Evolutionary conservation across 1,284 basidiomycete genomes (phyloP).

Genomic region (Ceratobasidium sp.): DNA sequence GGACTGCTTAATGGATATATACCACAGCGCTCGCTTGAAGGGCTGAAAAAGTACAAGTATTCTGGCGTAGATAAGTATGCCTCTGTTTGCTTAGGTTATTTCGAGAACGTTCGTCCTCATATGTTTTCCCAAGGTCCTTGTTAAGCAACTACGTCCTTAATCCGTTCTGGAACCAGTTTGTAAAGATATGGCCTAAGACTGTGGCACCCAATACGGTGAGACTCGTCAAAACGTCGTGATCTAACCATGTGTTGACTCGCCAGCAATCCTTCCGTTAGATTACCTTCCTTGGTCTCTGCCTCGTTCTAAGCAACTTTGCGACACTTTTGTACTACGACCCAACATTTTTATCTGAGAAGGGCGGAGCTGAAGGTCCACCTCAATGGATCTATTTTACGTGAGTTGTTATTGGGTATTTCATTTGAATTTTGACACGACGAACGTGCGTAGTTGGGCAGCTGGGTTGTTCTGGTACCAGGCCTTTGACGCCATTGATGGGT

Average conservation of each 20-base stretch:
- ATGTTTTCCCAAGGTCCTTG: slow-evolving; percentile 62
- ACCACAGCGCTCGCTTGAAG: slow-evolving; percentile 53
- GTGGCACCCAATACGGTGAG: slow-evolving; percentile 92
- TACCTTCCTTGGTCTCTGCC: slow-evolving; percentile 79
- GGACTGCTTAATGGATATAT: slow-evolving; percentile 44
- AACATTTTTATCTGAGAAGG: slow-evolving; percentile 70
- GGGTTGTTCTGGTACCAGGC: slow-evolving; percentile 94
- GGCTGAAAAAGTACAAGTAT: slow-evolving; percentile 64
- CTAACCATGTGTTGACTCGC: too few relatives aligned
- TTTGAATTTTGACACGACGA: slow-evolving; percentile 12
- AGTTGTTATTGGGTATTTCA: slow-evolving; percentile 46
- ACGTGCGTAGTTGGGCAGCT: slow-evolving; percentile 74
- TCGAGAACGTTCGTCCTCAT: background rate
- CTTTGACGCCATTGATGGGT: slow-evolving; percentile 89
- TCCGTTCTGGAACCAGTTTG: slow-evolving; percentile 95
- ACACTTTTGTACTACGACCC: slow-evolving; percentile 87
- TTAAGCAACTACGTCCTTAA: slow-evolving; percentile 82
- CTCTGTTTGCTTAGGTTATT: slow-evolving; percentile 43
- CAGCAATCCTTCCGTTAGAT: too few relatives aligned
- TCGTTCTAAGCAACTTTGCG: slow-evolving; percentile 85
- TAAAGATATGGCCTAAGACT: slow-evolving; percentile 85
- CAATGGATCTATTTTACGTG: slow-evolving; percentile 88
- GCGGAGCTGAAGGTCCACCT: slow-evolving; percentile 68
- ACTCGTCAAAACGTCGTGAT: slow-evolving; percentile 35
- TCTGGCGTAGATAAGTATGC: slow-evolving; percentile 60